Percentiles rank a stretch among this genome's conserved stretches.
These are phyloP conservation scores for Aspergillus pseudonomiae DNA, from an alignment of 2,329 filamentous ascomycete species.

Conservation along the genomic window DNA sequence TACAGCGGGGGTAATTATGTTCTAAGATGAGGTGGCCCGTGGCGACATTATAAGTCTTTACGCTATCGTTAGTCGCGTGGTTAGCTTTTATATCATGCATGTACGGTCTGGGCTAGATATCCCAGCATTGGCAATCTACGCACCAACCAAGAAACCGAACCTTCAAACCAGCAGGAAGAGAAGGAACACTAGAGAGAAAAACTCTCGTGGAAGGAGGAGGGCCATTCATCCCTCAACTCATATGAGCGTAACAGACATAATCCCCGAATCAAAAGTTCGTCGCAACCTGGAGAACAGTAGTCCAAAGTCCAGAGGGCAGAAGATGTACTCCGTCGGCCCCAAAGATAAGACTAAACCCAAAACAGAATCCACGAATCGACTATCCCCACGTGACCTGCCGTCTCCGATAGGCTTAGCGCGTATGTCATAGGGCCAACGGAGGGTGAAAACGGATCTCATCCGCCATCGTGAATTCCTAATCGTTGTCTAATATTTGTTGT, in stretches of 20 bases:
- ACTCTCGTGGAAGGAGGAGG: conserved; percentile 68
- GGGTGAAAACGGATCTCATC: conserved; percentile 29
- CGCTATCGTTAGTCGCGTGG: conserved; percentile 44
- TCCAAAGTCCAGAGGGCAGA: neutral
- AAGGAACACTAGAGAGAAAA: conserved; percentile 64
- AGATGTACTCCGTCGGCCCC: neutral
- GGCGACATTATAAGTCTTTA: conserved; percentile 59
- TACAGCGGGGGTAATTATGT: conserved; percentile 60
- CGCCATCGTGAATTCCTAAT: conserved; percentile 6
- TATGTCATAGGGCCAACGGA: conserved; percentile 41
- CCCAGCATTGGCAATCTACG: conserved; percentile 34
- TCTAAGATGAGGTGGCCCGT: conserved; percentile 68
- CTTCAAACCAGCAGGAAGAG: conserved; percentile 66
- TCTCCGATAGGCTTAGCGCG: conserved; percentile 35
- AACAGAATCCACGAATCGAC: neutral
- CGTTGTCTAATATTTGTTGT: neutral
- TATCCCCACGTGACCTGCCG: conserved; percentile 34
- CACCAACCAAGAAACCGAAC: conserved; percentile 93
- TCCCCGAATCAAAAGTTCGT: neutral
- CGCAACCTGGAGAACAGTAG: no score
- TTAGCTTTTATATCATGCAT: conserved; percentile 1
- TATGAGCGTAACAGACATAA: conserved; percentile 7
- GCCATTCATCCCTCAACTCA: conserved; percentile 42
- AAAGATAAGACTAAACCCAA: neutral
- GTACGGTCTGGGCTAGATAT: neutral